Conservation (phyloP, 2,329 filamentous ascomycete species). For the Trichoderma breve region DNA sequence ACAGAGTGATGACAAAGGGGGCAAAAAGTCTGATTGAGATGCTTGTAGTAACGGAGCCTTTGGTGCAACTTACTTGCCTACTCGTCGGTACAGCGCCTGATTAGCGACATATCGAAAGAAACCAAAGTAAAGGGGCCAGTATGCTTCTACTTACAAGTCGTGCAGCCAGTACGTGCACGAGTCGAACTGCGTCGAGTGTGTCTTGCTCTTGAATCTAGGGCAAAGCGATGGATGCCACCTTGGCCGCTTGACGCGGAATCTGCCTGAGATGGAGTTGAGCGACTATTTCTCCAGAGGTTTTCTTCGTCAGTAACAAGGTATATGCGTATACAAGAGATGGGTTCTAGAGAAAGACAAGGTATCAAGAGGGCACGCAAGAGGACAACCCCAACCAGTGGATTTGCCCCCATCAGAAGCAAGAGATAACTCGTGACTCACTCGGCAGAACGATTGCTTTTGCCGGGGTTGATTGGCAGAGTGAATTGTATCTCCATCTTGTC, state of each 20-base stretch:
- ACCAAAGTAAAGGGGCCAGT: neutral
- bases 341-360: neutral
- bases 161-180: constrained; percentile 39
- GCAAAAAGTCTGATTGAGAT: neutral
- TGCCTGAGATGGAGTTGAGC: neutral
- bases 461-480: constrained; percentile 31
- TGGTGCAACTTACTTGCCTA: constrained; percentile 35
- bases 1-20: neutral
- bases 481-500: constrained; percentile 40
- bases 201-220: constrained; percentile 37
- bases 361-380: neutral
- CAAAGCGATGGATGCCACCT: constrained; percentile 38
- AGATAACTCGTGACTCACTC: constrained; percentile 26
- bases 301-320: neutral
- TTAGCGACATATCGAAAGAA: constrained; percentile 16
- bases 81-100: neutral
- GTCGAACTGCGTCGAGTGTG: constrained; percentile 40
- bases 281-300: neutral
- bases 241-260: constrained; percentile 22
- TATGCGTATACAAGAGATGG: neutral
- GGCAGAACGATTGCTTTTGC: constrained; percentile 24
- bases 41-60: neutral
- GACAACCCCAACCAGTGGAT: neutral
- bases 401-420: neutral
- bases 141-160: constrained; percentile 35